Conservation (phyloP, 345 rosid genomes). For the Eucalyptus globulus region DNA sequence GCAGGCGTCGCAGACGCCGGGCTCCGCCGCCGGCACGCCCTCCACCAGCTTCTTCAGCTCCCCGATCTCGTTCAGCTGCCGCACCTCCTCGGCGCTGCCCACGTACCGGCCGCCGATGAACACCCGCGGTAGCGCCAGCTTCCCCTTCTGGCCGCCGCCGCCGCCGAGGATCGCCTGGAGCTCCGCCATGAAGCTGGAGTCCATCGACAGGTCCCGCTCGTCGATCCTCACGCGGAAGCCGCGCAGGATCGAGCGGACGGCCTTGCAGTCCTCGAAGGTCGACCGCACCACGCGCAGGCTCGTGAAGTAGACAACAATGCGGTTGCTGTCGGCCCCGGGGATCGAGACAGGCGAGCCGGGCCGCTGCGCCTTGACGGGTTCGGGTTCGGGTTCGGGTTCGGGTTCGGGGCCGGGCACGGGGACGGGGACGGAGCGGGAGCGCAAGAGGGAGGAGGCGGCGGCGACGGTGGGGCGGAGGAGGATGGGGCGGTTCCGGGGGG, state of each 20-base stretch:
- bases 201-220: constrained; percentile 91
- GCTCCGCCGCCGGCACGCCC: constrained; percentile 39
- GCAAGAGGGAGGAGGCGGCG: constrained; percentile 24
- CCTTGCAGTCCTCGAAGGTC: constrained; percentile 69
- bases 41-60: constrained; percentile 75
- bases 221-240: constrained; percentile 63
- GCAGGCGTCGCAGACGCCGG: constrained; percentile 42
- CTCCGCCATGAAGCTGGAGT: constrained; percentile 39
- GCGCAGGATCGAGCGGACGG: constrained; percentile 51
- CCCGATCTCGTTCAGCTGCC: constrained; percentile 66
- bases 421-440: constrained; percentile 16
- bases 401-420: neutral
- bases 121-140: constrained; percentile 51
- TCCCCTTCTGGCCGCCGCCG: neutral
- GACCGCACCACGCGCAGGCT: constrained; percentile 68
- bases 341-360: neutral
- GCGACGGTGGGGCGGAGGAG: constrained; percentile 52
- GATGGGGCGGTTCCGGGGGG: constrained; percentile 6
- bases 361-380: neutral
- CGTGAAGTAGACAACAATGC: constrained; percentile 73
- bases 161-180: constrained; percentile 11
- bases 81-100: constrained; percentile 85
- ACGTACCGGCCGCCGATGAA: constrained; percentile 77
- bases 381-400: neutral
- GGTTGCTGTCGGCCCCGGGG: constrained; percentile 32